Evolutionary conservation across 1,139 yeast species (phyloP).

Genomic region (Groenewaldozyma sp.): DNA sequence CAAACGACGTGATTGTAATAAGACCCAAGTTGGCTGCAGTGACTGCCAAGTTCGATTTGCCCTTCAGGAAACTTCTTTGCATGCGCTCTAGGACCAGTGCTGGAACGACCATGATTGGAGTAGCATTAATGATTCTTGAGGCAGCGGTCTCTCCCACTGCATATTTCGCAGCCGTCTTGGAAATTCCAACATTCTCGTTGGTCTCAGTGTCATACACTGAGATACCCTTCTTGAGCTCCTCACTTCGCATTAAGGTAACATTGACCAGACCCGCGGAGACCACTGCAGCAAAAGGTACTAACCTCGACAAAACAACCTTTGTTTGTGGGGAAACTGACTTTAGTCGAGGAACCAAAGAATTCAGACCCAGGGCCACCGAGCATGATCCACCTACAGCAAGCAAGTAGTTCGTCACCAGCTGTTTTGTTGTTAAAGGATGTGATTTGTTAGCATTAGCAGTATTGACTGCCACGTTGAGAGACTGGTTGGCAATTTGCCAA

Average conservation of each 20-base stretch:
- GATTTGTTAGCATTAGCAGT: slow-evolving; percentile 94
- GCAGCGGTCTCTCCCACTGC: slow-evolving; percentile 98
- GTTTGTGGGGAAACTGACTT: slow-evolving; percentile 60
- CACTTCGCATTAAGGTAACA: slow-evolving; percentile 90
- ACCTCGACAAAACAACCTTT: slow-evolving; percentile 61
- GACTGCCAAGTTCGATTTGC: slow-evolving; percentile 41
- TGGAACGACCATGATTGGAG: slow-evolving; percentile 95
- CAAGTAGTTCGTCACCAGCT: slow-evolving; percentile 66
- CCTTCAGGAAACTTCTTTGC: slow-evolving; percentile 60
- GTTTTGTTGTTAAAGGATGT: slow-evolving; percentile 74
- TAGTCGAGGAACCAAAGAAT: slow-evolving; percentile 75
- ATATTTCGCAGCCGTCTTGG: slow-evolving; percentile 75
- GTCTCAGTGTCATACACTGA: slow-evolving; percentile 57
- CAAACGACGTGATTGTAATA: slow-evolving; percentile 75
- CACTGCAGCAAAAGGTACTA: slow-evolving; percentile 97
- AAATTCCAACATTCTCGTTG: slow-evolving; percentile 54
- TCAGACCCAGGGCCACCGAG: slow-evolving; percentile 87
- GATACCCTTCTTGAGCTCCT: slow-evolving; percentile 81
- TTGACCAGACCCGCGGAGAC: slow-evolving; percentile 93
- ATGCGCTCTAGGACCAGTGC: slow-evolving; percentile 72
- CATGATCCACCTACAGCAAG: slow-evolving; percentile 93
- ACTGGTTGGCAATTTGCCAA: slow-evolving; percentile 97
- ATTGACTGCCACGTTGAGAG: slow-evolving; percentile 91
- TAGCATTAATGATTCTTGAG: slow-evolving; percentile 88
- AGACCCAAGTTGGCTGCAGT: slow-evolving; percentile 71